Evolutionary conservation across 1,284 basidiomycete genomes (phyloP).

Genomic region (Trichosporon faecale): DNA sequence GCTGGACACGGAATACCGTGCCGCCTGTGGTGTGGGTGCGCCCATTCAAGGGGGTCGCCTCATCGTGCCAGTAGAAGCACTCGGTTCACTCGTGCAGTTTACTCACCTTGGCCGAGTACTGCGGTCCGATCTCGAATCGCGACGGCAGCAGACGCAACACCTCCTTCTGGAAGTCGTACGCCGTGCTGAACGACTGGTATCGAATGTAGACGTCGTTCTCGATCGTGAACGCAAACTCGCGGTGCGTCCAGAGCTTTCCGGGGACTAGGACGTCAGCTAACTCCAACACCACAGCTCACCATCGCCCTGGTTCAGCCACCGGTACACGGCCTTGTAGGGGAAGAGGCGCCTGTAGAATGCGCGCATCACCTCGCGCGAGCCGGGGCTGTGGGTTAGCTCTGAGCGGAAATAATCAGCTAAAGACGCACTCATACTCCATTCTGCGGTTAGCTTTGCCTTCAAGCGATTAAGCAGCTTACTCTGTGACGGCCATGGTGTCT

Average conservation of each 20-base stretch:
- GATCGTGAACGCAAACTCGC: slow-evolving; percentile 97
- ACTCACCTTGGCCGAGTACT: slow-evolving; percentile 81
- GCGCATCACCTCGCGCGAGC: slow-evolving; percentile 68
- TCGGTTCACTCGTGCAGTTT: background rate
- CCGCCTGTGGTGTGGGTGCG: too few relatives aligned
- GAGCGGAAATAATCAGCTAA: background rate
- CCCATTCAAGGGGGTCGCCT: too few relatives aligned
- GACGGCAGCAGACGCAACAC: slow-evolving; percentile 76
- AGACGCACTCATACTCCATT: slow-evolving; percentile 22
- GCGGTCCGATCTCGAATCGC: slow-evolving; percentile 94
- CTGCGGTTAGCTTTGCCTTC: slow-evolving; percentile 13
- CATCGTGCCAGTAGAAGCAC: too few relatives aligned
- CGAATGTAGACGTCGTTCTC: slow-evolving; percentile 88
- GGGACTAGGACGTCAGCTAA: slow-evolving; percentile 48
- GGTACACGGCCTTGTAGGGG: slow-evolving; percentile 89
- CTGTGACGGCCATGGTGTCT: slow-evolving; percentile 15
- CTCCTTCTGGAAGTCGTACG: slow-evolving; percentile 90
- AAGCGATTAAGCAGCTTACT: background rate
- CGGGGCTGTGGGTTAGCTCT: slow-evolving; percentile 44
- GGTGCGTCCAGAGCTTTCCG: slow-evolving; percentile 73
- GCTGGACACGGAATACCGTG: background rate
- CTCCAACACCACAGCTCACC: slow-evolving; percentile 35
- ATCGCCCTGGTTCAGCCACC: slow-evolving; percentile 92
- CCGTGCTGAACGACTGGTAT: slow-evolving; percentile 83
- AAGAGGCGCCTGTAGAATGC: slow-evolving; percentile 89